Evolutionary conservation across 2,329 filamentous ascomycete species (phyloP), one percentile per base, ranked within the genome.

Genomic region (Pseudofabraea citricarpa): DNA sequence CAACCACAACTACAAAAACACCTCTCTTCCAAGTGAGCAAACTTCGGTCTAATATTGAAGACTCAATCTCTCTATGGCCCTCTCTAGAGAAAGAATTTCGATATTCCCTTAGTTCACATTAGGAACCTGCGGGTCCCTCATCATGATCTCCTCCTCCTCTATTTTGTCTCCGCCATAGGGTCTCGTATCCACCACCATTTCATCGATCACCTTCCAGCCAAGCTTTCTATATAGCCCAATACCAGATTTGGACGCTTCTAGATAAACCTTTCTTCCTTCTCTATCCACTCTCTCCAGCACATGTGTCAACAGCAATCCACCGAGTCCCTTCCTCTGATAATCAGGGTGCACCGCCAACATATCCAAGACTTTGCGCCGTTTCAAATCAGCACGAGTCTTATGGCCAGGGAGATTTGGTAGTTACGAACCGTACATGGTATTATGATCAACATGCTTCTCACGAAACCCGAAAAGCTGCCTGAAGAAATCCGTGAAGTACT

Each of bases 191-290:
- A 44, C 27, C 12, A 22, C n/a, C 12, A 44, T 44, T 16, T 40
- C 42, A 15, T 44, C 42, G 5, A 44, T 36, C 21, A 16, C 36
- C 21, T 18, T 21, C 42, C 42, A 44, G 3, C 42, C 42, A n/a
- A 27, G 27, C 21, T 40, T 44, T 27, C 40, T 12, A 27, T 44
- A 44, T 18, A 44, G 18, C 8, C 42, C 42, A 12, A 40, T 16
- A n/a, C 42, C 42, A n/a, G 36, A 22, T 6, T 12, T 16, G 4
- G 24, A 32, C 6, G 36, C 36, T 16, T 44, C 24, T 12, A 44
- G 19, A 26, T 32, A 44, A 24, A 36, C 35, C 19, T 32, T 40
- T 31, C 16, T 36, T 8, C 31, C 31, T 13, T 44, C 36, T n/a
- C 27, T 40, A 21, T 44, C 42, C 12, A 26, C 42, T 16, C 18